These are phyloP conservation scores for Cladosporium sp. DNA, from an alignment of 2,329 filamentous ascomycete species.

Conservation along the genomic window DNA sequence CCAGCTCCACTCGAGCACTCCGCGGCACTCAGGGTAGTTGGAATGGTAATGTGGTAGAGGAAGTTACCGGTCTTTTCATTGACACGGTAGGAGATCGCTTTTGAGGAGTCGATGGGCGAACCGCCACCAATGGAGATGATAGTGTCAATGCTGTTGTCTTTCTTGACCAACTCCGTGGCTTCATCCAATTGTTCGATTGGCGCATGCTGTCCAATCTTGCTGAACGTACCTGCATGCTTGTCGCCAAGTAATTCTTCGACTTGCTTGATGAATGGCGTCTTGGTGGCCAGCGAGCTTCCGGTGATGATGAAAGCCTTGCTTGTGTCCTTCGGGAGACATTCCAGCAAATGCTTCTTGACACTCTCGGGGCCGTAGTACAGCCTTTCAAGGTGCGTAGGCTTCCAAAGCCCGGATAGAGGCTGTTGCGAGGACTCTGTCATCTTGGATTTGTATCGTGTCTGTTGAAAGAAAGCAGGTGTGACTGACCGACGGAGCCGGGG, in stretches of 20 bases:
- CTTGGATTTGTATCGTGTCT: slow-evolving; percentile 30
- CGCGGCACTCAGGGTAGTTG: slow-evolving; percentile 49
- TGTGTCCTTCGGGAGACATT: slow-evolving; percentile 38
- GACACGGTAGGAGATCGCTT: slow-evolving; percentile 43
- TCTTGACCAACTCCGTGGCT: slow-evolving; percentile 44
- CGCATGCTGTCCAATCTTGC: slow-evolving; percentile 53
- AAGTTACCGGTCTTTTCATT: slow-evolving; percentile 39
- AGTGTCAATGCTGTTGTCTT: slow-evolving; percentile 48
- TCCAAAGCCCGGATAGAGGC: slow-evolving; percentile 48
- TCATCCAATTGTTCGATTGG: slow-evolving; percentile 52
- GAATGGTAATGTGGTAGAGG: slow-evolving; percentile 46
- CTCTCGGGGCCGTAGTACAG: slow-evolving; percentile 49
- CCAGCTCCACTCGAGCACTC: slow-evolving; percentile 53
- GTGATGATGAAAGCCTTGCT: slow-evolving; percentile 58
- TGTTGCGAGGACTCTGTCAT: slow-evolving; percentile 42
- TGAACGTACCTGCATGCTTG: slow-evolving; percentile 51
- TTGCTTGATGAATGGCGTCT: slow-evolving; percentile 49
- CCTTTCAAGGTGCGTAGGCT: slow-evolving; percentile 46
- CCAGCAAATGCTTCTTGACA: slow-evolving; percentile 45
- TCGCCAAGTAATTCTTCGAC: slow-evolving; percentile 47
- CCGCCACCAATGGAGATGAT: slow-evolving; percentile 55
- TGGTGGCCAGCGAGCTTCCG: slow-evolving; percentile 50
- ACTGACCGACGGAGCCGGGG: slow-evolving; percentile 10
- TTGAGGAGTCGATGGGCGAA: slow-evolving; percentile 51
- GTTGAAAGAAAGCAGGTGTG: background rate